These are phyloP conservation scores for Lupinus albus DNA, from an alignment of 306 rosid genomes.

Conservation along the genomic window DNA sequence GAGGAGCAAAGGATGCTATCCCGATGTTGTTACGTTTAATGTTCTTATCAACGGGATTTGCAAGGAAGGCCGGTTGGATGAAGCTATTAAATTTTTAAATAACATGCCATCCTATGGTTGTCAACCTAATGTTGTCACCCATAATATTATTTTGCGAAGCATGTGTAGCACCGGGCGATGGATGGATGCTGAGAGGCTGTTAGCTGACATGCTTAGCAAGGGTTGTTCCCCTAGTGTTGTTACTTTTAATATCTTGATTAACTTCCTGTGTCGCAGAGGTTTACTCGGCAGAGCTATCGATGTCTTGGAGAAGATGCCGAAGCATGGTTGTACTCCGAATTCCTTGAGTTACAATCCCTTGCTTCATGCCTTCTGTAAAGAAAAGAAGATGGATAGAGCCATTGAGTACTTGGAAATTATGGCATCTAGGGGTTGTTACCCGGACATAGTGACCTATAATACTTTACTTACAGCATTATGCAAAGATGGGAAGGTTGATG, in stretches of 20 bases:
- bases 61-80: conserved; percentile 85
- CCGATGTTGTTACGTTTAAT: conserved; percentile 87
- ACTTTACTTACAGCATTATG: conserved; percentile 86
- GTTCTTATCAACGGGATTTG: conserved; percentile 93
- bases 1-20: conserved; percentile 81
- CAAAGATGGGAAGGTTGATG: conserved; percentile 92
- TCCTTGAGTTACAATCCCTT: conserved; percentile 92
- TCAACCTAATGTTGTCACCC: conserved; percentile 79
- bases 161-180: conserved; percentile 94
- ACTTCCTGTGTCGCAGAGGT: conserved; percentile 84
- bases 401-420: conserved; percentile 81
- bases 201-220: conserved; percentile 76
- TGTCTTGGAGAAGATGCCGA: conserved; percentile 89
- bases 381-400: conserved; percentile 85
- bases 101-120: conserved; percentile 70
- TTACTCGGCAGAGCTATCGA: conserved; percentile 84
- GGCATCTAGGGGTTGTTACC: conserved; percentile 93
- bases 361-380: conserved; percentile 93
- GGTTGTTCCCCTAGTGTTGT: conserved; percentile 96
- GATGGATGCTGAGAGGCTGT: conserved; percentile 88
- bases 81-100: conserved; percentile 73
- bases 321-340: conserved; percentile 83
- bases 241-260: conserved; percentile 94
- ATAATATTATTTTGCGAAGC: conserved; percentile 85
- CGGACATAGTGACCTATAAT: conserved; percentile 91